phyloP scores from a whole-genome alignment of 75 land plant genomes.

The Selaginella tamariscina region DNA sequence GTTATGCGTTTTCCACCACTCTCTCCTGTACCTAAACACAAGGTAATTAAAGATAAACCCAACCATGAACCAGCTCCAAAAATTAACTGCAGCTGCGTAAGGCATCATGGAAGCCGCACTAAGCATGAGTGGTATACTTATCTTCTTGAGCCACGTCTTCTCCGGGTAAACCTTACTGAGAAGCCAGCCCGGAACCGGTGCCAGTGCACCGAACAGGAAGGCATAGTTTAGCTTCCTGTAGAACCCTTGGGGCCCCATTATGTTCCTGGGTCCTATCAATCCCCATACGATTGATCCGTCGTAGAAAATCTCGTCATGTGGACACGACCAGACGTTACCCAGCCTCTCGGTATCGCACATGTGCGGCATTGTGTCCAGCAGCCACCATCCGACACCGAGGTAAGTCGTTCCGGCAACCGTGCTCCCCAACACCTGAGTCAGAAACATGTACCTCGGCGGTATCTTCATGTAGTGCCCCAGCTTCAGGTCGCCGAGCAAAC shows the following conservation, averaged over 20 bases:
- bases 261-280: background rate
- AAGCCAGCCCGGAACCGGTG: background rate
- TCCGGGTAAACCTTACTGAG: background rate
- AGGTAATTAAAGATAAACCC: conserved; percentile 1
- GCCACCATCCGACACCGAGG: background rate
- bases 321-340: conserved; percentile 1
- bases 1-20: conserved; percentile 4
- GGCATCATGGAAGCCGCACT: background rate
- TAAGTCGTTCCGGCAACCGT: background rate
- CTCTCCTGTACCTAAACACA: background rate
- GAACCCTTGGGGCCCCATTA: background rate
- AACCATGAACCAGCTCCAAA: background rate
- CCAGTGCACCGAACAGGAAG: background rate
- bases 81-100: background rate
- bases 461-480: conserved; percentile 82
- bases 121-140: background rate
- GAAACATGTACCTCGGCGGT: conserved; percentile 69
- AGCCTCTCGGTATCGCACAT: background rate
- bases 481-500: conserved; percentile 64
- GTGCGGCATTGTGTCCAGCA: background rate
- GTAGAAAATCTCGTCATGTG: background rate
- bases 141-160: background rate
- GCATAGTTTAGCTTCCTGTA: background rate
- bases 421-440: background rate
- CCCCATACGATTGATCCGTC: background rate